Percentiles rank a stretch among this genome's conserved stretches.
Conservation (phyloP, 352 stramenopile species). For the Pythium angustatum region DNA sequence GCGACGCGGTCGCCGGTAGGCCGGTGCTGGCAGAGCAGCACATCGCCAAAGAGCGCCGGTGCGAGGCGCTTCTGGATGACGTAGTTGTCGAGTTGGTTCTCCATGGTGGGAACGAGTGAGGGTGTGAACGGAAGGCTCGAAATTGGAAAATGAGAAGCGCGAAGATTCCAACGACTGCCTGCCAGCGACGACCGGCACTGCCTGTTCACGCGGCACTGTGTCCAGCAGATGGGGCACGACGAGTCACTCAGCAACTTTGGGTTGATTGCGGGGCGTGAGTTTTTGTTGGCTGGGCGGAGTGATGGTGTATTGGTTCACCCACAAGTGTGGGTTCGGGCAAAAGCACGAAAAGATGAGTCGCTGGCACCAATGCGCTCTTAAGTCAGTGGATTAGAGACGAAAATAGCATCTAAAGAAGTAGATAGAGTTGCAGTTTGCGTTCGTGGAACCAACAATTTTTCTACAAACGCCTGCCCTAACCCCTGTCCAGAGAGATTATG, state of each 20-base stretch:
- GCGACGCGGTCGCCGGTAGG: conserved; percentile 62
- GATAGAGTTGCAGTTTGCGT: conserved; percentile 4
- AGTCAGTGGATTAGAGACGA: background rate
- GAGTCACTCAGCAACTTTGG: conserved; percentile 16
- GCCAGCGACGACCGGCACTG: background rate
- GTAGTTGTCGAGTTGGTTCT: conserved; percentile 74
- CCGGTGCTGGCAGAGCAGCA: conserved; percentile 74
- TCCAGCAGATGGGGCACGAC: conserved; percentile 24
- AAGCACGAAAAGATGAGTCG: conserved; percentile 13
- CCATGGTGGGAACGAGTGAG: conserved; percentile 28
- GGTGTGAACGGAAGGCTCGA: conserved; percentile 21
- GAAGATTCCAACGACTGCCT: background rate
- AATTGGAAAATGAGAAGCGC: conserved; percentile 21
- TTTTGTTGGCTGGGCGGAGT: conserved; percentile 26
- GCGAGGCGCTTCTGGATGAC: conserved; percentile 76
- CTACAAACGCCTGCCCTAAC: conserved; percentile 13
- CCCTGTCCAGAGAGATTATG: conserved; percentile 23
- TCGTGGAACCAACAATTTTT: conserved; percentile 21
- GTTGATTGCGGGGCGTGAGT: conserved; percentile 23
- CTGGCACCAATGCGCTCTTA: background rate
- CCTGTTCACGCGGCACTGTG: background rate
- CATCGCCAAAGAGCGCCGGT: conserved; percentile 77
- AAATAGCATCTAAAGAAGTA: conserved; percentile 9
- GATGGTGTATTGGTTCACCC: conserved; percentile 18
- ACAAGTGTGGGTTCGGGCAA: conserved; percentile 5